phyloP scores from a whole-genome alignment of 1,284 basidiomycete species.

The Ceratobasidium sp. region DNA sequence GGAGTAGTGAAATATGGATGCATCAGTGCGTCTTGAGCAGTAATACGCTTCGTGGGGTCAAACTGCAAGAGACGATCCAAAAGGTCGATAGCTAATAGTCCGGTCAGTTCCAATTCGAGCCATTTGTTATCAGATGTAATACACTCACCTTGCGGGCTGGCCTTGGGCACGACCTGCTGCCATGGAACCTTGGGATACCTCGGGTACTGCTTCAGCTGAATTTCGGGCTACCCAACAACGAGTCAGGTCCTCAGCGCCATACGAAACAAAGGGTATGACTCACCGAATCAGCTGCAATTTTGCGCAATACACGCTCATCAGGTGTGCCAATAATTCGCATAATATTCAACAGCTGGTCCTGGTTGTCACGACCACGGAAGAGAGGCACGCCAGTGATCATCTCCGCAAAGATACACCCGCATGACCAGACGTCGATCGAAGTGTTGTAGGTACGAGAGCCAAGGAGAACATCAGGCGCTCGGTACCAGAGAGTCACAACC shows the following conservation, averaged over 20 bases:
- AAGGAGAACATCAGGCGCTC: conserved; percentile 96
- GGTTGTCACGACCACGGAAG: conserved; percentile 97
- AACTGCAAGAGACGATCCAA: conserved; percentile 96
- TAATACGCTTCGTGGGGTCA: conserved; percentile 91
- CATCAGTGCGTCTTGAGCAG: conserved; percentile 88
- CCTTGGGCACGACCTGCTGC: conserved; percentile 89
- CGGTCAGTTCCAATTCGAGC: conserved; percentile 37
- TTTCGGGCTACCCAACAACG: conserved; percentile 75
- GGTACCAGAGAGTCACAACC: conserved; percentile 99
- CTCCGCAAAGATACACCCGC: conserved; percentile 98
- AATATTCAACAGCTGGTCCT: conserved; percentile 97
- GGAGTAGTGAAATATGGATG: conserved; percentile 90
- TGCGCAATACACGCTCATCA: conserved; percentile 85
- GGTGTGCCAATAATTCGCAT: conserved; percentile 98
- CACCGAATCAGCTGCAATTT: conserved; percentile 92
- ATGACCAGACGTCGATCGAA: conserved; percentile 99
- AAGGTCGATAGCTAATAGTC: conserved; percentile 82
- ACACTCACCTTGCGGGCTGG: conserved; percentile 79
- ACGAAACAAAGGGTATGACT: not conserved
- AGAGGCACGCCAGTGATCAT: conserved; percentile 98
- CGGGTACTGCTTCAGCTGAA: conserved; percentile 86
- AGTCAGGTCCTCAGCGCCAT: conserved; percentile 16
- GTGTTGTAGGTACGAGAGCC: conserved; percentile 98
- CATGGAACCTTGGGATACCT: conserved; percentile 92
- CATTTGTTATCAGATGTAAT: not conserved